Conservation (phyloP, 768 basidiomycete genomes). For the Suillus ampliporus region DNA sequence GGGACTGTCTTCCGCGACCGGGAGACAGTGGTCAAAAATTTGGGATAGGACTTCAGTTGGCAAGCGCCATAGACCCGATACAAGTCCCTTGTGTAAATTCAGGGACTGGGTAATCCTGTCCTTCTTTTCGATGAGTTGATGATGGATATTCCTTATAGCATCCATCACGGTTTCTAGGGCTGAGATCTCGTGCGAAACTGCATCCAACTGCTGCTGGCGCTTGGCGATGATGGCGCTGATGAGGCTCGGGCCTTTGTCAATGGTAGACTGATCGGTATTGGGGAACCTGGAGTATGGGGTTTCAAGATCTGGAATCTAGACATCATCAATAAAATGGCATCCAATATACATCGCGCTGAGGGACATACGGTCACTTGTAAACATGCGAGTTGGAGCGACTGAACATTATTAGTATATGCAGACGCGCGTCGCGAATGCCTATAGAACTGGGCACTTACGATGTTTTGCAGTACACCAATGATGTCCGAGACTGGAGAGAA, state of each 20-base stretch:
- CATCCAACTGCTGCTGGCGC: conserved; percentile 20
- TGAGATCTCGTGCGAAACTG: conserved; percentile 19
- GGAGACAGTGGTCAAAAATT: conserved; percentile 49
- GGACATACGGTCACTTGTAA: neutral
- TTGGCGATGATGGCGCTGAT: conserved; percentile 22
- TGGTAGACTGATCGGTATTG: conserved; percentile 23
- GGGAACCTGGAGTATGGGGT: conserved; percentile 24
- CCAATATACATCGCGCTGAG: neutral
- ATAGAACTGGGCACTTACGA: neutral
- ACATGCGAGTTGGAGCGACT: neutral
- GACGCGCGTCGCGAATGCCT: too few species aligned
- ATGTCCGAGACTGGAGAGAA: neutral
- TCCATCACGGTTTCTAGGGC: conserved; percentile 21
- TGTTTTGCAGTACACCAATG: neutral
- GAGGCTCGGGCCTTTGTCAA: conserved; percentile 10
- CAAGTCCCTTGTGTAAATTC: conserved; percentile 26
- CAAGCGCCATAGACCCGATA: conserved; percentile 41
- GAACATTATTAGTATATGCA: too few species aligned
- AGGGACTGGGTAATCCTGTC: too few species aligned
- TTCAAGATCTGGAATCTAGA: conserved; percentile 22
- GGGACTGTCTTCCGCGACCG: conserved; percentile 35
- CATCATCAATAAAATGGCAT: neutral
- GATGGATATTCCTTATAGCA: conserved; percentile 14
- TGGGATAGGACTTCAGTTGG: conserved; percentile 53
- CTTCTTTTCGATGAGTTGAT: conserved; percentile 21